Evolutionary conservation across 768 basidiomycete species (phyloP).

Genomic region (Kwoniella botswanensis): DNA sequence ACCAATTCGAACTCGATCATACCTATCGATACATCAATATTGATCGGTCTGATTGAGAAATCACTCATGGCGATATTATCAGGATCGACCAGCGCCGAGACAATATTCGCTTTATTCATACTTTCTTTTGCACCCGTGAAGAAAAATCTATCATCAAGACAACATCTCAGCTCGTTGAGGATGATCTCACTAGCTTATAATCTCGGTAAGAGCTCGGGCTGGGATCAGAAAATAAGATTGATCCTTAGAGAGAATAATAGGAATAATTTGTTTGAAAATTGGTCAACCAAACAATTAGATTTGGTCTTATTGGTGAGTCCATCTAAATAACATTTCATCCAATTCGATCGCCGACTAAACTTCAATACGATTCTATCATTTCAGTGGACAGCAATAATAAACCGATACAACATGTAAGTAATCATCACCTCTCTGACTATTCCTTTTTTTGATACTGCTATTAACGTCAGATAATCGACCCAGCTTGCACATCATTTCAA

Average conservation of each 20-base stretch:
- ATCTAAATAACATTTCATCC: not conserved
- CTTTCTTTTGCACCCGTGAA: constrained; percentile 16
- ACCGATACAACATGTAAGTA: constrained; percentile 25
- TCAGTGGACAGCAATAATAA: constrained; percentile 22
- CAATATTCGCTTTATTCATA: constrained; percentile 4
- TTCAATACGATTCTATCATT: too few species aligned
- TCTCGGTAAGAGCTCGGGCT: constrained; percentile 8
- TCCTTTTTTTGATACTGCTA: not conserved
- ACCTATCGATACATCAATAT: constrained; percentile 6
- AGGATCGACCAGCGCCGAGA: not conserved
- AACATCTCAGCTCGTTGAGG: constrained; percentile 6
- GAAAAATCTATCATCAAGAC: not conserved
- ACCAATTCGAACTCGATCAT: not conserved
- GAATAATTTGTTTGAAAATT: constrained; percentile 1
- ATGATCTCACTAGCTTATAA: constrained; percentile 21
- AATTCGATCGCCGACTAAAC: too few species aligned
- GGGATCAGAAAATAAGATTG: not conserved
- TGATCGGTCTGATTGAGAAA: not conserved
- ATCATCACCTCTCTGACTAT: too few species aligned
- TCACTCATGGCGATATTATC: constrained; percentile 7
- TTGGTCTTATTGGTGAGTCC: constrained; percentile 13
- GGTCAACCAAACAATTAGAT: constrained; percentile 8
- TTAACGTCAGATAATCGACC: not conserved
- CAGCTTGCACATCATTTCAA: constrained; percentile 11
- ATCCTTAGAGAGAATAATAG: not conserved